Base-by-base conservation (phyloP, 2,329 filamentous ascomycete species). In the Arthrobotrys pseudoclavata region DNA sequence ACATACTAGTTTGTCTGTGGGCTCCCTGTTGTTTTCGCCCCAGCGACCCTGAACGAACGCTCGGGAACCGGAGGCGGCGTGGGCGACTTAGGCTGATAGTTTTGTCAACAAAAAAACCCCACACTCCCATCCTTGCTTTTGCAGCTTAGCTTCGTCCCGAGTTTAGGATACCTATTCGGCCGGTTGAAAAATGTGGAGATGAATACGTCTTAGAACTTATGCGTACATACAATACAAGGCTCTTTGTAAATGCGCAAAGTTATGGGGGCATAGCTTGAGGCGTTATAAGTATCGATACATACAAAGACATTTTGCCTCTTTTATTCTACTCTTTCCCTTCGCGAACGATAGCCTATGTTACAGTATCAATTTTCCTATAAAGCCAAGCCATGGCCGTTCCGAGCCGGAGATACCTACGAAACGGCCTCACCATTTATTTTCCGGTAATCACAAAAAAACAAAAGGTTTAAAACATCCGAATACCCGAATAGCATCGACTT, bases 211-310 rank as follows among this genome's bases (percentile, higher is more conserved):
- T 34, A 29, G 26, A 29, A 29, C 10, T 24, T 24, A 42, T 3
- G 15, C 13, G 22, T 24, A 53, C 20, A 6, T 31, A 31, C 15
- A 37, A 10, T 15, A 2, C 31, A 24, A 20, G 26, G 29, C n/a
- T 24, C 34, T 10, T 18, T 24, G 55, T 24, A 34, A 60, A 42
- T 42, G 55, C 55, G 31, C 10, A 26, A 24, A 42, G 20, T 15
- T 26, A 60, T 60, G 20, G 9, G 10, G 18, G 34, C 55, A 60
- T 60, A 42, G n/a, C 18, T 18, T 15, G 18, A 60, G 34, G 31
- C 55, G 31, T 24, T 42, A 18, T 42, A 60, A 40, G 55, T 60
- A 60, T 60, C 20, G 55, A 60, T 60, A 60, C 55, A n/a, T 60
- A 42, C 34, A 42, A 42, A 24, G 34, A 60, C 55, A 29, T 60